These are phyloP conservation scores for Saccharum officinarum DNA, from an alignment of 176 grass and related monocot species.

Conservation along the genomic window DNA sequence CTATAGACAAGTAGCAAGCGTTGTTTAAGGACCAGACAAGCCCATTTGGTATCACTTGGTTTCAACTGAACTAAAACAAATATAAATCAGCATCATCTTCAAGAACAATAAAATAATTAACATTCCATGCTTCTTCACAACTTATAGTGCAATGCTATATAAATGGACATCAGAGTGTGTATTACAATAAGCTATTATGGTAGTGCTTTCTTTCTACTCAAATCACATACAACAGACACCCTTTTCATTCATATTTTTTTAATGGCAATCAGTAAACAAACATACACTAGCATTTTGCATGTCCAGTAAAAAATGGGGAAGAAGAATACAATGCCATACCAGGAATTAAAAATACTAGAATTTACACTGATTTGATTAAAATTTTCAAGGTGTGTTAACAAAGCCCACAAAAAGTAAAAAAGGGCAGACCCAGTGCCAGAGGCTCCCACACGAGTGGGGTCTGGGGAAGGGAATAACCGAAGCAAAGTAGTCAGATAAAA, in stretches of 20 bases:
- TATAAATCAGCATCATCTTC: neutral
- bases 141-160: neutral
- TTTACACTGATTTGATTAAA: neutral
- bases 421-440: too few relatives aligned
- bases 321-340: neutral
- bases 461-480: too few relatives aligned
- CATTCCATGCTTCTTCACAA: neutral
- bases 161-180: neutral
- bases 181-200: neutral
- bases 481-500: neutral
- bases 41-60: neutral
- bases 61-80: neutral
- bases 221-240: neutral
- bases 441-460: too few relatives aligned
- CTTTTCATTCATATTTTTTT: neutral
- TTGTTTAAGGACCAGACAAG: neutral
- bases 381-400: neutral
- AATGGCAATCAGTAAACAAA: neutral
- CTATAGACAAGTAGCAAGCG: neutral
- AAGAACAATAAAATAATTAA: neutral
- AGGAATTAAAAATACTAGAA: neutral
- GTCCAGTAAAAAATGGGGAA: neutral
- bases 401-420: neutral
- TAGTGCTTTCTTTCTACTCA: neutral
- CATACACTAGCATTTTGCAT: neutral